These are phyloP conservation scores for Dioscorea dumetorum DNA, from an alignment of 106 monocot genomes.

Conservation along the genomic window DNA sequence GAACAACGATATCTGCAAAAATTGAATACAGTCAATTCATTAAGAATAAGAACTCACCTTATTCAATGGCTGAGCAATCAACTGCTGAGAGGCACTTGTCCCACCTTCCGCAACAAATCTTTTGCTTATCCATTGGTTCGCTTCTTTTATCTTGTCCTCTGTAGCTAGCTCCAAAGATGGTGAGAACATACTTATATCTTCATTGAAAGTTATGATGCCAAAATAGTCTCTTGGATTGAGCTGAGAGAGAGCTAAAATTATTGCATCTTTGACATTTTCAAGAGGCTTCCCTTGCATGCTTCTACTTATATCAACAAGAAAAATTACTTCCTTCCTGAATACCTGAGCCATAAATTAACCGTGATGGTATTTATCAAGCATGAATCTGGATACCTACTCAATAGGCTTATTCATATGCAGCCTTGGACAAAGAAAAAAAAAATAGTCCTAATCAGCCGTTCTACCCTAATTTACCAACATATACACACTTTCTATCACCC, in stretches of 20 bases:
- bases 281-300: slow-evolving; percentile 88
- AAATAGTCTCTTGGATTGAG: slow-evolving; percentile 62
- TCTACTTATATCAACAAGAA: slow-evolving; percentile 85
- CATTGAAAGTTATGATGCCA: slow-evolving; percentile 75
- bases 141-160: slow-evolving; percentile 46
- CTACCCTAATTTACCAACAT: too few species aligned
- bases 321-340: slow-evolving; percentile 75
- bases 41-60: slow-evolving; percentile 38
- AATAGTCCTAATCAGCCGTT: too few species aligned
- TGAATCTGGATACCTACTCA: background rate
- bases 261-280: slow-evolving; percentile 62
- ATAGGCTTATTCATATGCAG: too few species aligned
- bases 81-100: slow-evolving; percentile 52
- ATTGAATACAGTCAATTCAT: background rate
- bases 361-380: slow-evolving; percentile 9
- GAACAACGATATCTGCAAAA: too few species aligned
- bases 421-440: too few species aligned
- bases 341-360: slow-evolving; percentile 38
- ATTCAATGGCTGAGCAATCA: slow-evolving; percentile 60
- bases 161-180: slow-evolving; percentile 62
- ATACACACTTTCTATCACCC: too few species aligned
- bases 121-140: slow-evolving; percentile 56
- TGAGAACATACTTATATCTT: slow-evolving; percentile 60
- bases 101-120: slow-evolving; percentile 71
- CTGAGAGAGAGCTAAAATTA: slow-evolving; percentile 51